Conservation (phyloP, 2,329 filamentous ascomycete species). For the Colletotrichum sp. region DNA sequence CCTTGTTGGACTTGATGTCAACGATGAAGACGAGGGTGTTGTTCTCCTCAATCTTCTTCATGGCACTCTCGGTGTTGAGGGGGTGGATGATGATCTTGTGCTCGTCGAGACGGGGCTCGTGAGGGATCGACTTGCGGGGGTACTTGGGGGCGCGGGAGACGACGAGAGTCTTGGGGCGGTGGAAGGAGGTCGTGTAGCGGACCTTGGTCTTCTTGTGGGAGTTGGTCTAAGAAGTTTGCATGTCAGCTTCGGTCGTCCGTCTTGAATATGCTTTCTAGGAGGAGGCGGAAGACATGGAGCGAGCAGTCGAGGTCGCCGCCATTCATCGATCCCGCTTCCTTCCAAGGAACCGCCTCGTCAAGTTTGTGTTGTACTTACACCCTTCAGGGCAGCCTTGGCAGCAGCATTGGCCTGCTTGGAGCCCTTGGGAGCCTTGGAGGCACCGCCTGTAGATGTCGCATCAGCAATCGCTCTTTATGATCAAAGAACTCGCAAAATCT, state of each 20-base stretch:
- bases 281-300: background rate
- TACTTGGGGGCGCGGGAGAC: constrained; percentile 93
- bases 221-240: constrained; percentile 45
- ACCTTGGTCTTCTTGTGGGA: constrained; percentile 90
- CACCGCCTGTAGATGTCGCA: constrained; percentile 63
- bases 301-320: background rate
- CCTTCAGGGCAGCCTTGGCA: constrained; percentile 94
- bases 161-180: constrained; percentile 94
- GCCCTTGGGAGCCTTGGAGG: constrained; percentile 61
- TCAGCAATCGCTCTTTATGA: constrained; percentile 72
- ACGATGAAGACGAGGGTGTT: constrained; percentile 99
- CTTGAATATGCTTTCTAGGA: background rate
- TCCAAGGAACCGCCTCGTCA: constrained; percentile 4
- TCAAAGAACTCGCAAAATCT: constrained; percentile 75
- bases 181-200: constrained; percentile 92
- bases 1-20: constrained; percentile 98
- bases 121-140: constrained; percentile 92
- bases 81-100: constrained; percentile 98
- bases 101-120: constrained; percentile 91
- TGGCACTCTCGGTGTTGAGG: constrained; percentile 98
- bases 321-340: background rate
- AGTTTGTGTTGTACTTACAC: constrained; percentile 70
- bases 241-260: background rate
- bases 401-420: constrained; percentile 90
- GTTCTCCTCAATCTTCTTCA: constrained; percentile 99